These are phyloP conservation scores for Cucumis variabilis DNA, from an alignment of 331 rosid genomes.

Conservation along the genomic window DNA sequence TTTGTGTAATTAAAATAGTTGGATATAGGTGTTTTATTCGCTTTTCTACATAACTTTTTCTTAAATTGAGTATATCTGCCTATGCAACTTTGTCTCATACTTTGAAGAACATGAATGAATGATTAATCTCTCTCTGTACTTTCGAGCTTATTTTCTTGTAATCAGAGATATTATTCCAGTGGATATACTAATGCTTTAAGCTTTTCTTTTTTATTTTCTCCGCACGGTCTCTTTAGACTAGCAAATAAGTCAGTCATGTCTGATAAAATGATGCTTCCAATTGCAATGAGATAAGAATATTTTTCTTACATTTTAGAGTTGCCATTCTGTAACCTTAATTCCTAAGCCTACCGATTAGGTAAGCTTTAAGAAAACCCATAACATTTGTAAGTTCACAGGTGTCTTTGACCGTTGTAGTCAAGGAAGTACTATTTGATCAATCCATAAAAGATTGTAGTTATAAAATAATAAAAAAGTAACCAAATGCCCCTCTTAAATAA, in stretches of 20 bases:
- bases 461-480: too few species aligned
- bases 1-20: conserved; percentile 6
- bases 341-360: too few species aligned
- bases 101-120: neutral
- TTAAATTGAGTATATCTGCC: neutral
- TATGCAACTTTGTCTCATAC: neutral
- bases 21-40: conserved; percentile 15
- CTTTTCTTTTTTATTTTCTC: neutral
- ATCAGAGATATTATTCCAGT: neutral
- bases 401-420: too few species aligned
- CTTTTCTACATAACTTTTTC: neutral
- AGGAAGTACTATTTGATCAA: too few species aligned
- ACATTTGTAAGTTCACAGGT: too few species aligned
- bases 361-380: too few species aligned
- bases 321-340: too few species aligned
- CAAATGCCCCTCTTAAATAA: too few species aligned
- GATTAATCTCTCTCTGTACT: conserved; percentile 7
- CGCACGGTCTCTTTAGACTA: neutral
- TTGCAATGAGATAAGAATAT: neutral
- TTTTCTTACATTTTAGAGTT: neutral
- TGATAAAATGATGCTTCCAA: neutral
- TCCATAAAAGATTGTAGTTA: too few species aligned
- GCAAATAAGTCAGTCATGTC: conserved; percentile 6
- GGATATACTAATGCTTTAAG: neutral
- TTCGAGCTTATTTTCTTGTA: neutral